These are phyloP conservation scores for Miscanthus lutarioriparius DNA, from an alignment of 176 grass and related monocot species.

Conservation along the genomic window DNA sequence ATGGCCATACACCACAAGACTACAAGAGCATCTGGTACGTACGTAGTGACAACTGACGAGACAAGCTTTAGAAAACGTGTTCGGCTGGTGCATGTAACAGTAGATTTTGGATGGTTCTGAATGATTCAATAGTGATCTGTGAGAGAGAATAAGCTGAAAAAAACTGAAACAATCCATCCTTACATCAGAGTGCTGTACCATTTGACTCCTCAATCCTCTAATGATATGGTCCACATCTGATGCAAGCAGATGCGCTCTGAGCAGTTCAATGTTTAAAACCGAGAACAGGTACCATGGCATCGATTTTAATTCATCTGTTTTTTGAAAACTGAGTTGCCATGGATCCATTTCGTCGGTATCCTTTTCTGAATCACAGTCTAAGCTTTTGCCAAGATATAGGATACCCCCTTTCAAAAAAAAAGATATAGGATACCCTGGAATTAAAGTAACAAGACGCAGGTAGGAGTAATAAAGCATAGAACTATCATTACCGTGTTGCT, in stretches of 20 bases:
- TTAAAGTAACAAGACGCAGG: neutral
- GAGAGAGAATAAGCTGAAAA: no score
- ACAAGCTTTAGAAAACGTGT: no score
- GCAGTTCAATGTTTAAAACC: neutral
- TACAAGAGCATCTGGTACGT: neutral
- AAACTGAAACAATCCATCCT: no score
- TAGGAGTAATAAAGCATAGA: neutral
- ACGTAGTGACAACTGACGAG: neutral
- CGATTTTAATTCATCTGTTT: neutral
- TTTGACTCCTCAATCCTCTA: neutral
- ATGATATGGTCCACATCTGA: neutral
- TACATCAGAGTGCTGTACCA: neutral
- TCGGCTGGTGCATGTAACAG: no score
- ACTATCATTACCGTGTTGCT: neutral
- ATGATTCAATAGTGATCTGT: no score
- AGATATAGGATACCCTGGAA: neutral
- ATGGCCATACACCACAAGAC: neutral
- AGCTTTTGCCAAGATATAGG: neutral
- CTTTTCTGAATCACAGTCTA: neutral
- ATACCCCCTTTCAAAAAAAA: no score
- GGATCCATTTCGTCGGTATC: neutral
- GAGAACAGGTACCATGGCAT: neutral
- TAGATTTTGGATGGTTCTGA: no score
- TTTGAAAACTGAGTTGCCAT: neutral
- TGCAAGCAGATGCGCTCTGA: slow-evolving; percentile 27